Evolutionary conservation across 164 flowering plant genomes (phyloP).

Genomic region (Stephania japonica): DNA sequence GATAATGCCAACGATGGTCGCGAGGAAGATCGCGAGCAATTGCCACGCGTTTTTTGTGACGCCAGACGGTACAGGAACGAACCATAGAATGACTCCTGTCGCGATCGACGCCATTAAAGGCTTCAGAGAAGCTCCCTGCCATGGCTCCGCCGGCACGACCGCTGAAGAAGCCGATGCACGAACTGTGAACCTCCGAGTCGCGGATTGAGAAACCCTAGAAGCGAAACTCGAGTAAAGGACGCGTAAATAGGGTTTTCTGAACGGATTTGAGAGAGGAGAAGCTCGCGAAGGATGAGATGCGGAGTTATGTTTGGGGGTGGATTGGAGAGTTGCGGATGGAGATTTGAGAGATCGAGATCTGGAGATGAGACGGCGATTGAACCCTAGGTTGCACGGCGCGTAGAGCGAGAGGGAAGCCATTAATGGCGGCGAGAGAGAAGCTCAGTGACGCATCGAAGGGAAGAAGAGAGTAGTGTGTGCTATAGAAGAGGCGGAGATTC

Average conservation of each 20-base stretch:
- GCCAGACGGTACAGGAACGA: conserved; percentile 68
- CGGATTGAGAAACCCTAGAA: conserved; percentile 2
- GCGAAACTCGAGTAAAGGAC: conserved; percentile 6
- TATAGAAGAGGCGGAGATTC: not conserved
- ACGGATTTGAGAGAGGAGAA: not conserved
- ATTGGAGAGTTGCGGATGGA: conserved; percentile 2
- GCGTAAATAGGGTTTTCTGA: conserved; percentile 6
- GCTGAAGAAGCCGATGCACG: conserved; percentile 22
- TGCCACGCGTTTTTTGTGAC: conserved; percentile 82
- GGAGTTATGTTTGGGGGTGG: conserved; percentile 16
- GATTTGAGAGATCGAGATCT: conserved; percentile 23
- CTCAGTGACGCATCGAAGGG: not conserved
- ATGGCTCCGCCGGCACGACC: conserved; percentile 38
- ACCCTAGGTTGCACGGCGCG: conserved; percentile 28
- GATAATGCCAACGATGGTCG: conserved; percentile 87
- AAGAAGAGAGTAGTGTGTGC: too few relatives aligned
- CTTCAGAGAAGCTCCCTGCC: conserved; percentile 80
- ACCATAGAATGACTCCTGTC: conserved; percentile 76
- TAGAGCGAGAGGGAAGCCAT: conserved; percentile 56
- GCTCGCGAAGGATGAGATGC: conserved; percentile 5
- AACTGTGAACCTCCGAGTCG: conserved; percentile 9
- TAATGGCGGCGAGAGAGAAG: conserved; percentile 5
- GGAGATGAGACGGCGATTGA: conserved; percentile 21
- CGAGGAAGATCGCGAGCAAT: conserved; percentile 73
- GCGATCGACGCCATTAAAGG: conserved; percentile 77